Percentiles rank a stretch among this genome's conserved stretches.
Conservation (phyloP, 192 early-diverging fungal species). For the Linnemannia hyalina region DNA sequence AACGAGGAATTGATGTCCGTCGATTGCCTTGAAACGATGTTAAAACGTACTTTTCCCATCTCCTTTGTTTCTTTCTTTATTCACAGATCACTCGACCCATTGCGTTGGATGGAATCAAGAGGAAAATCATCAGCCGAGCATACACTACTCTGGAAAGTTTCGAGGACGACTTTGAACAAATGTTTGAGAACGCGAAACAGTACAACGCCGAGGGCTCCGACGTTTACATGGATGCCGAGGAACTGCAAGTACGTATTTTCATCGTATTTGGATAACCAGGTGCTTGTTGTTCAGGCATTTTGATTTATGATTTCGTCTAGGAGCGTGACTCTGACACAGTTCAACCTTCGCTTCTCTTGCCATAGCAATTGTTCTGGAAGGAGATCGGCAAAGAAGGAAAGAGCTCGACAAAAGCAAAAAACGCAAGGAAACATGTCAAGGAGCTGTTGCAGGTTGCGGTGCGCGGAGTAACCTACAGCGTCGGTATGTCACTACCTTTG, state of each 20-base stretch:
- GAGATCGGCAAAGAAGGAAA: constrained; percentile 49
- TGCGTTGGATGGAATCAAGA: constrained; percentile 69
- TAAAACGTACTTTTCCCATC: background rate
- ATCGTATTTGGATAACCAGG: background rate
- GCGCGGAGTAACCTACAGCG: constrained; percentile 26
- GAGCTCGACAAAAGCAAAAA: constrained; percentile 22
- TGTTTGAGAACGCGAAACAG: constrained; percentile 93
- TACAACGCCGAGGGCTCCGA: constrained; percentile 92
- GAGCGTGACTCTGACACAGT: background rate
- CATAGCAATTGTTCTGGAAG: constrained; percentile 48
- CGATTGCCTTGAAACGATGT: background rate
- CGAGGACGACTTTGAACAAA: constrained; percentile 81
- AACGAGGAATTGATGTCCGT: background rate
- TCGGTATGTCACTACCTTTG: constrained; percentile 21
- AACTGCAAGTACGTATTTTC: constrained; percentile 58
- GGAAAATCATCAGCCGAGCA: constrained; percentile 68
- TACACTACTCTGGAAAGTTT: constrained; percentile 82
- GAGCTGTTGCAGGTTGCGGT: constrained; percentile 21
- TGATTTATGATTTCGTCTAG: background rate
- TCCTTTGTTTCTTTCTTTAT: background rate
- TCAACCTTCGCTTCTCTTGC: background rate
- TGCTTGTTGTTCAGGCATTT: background rate
- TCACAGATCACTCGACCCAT: constrained; percentile 69
- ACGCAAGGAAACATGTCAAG: constrained; percentile 33
- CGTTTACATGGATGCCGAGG: constrained; percentile 83